Base-by-base conservation (phyloP, 768 basidiomycete species). In the Leucocoprinus sp. region DNA sequence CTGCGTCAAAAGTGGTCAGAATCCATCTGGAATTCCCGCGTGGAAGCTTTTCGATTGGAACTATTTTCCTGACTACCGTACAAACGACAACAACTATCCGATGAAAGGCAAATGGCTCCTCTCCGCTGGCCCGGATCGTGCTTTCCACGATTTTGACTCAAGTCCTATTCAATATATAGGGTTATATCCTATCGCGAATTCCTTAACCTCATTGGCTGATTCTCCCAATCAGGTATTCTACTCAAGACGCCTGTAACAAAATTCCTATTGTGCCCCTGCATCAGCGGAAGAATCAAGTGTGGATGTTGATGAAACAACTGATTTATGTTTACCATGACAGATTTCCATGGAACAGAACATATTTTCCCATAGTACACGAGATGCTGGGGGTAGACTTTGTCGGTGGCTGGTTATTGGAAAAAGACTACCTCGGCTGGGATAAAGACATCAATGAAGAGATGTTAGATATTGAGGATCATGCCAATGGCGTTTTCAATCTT, bases 1-100 rank as follows among this genome's bases (percentile, higher is more conserved):
- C 19, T 66, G 65, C 42, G 52, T 62, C 18, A 60, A 60, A 27
- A 50, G 54, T 2, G 45, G 48, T 1, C 36, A 42, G 3, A 62
- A 66, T 43, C 64, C 64, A 1, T 45, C 40, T 1, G 66, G 64
- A 8, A 64, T 67, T 22, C 64, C 65, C 0, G 59, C 57, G 8
- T 68, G 65, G 65, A 68, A 64, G 46, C 55, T 66, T 3, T 62
- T 67, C 35, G 55, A 62, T 18, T 60, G 63, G 24, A 54, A 55
- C 40, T 66, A 51, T 50, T 56, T 60, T 57, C 47, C 54, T 11
- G 12, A 31, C 31, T 9, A 31, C 48, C 17, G 37, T 18, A 4
- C 23, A 15, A n/a, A 31, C 29, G 37, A 46, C 17, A 12, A 29
- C 1, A 37, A 29, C n/a, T 42, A 42, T 8, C 54, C 60, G 1